A percentile compares a stretch with the other conserved stretches of the same genome.
phyloP scores from a whole-genome alignment of 1,284 basidiomycete species.

The Vanrija humicola region DNA sequence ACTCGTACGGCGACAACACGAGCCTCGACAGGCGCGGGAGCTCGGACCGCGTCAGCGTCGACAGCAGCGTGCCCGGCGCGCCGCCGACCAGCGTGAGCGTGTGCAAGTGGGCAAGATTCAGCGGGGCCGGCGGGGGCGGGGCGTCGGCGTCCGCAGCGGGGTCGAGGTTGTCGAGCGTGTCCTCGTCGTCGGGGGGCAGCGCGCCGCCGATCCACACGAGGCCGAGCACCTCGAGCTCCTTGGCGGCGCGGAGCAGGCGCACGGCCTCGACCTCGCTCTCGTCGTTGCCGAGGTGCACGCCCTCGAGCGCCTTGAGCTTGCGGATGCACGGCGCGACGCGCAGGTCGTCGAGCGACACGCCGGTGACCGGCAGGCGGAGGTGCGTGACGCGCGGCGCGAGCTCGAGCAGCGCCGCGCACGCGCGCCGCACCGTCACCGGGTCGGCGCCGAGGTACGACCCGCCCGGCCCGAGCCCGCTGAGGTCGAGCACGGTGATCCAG shows the following conservation, averaged over 20 bases:
- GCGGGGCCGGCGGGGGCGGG: neutral
- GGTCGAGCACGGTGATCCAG: slow-evolving; percentile 69
- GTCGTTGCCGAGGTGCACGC: slow-evolving; percentile 48
- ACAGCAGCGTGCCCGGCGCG: slow-evolving; percentile 62
- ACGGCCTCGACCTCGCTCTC: slow-evolving; percentile 47
- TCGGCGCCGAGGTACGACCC: slow-evolving; percentile 55
- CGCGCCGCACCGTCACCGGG: slow-evolving; percentile 50
- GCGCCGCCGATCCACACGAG: slow-evolving; percentile 57
- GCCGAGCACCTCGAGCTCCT: slow-evolving; percentile 63
- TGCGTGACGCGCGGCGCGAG: slow-evolving; percentile 63
- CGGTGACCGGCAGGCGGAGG: slow-evolving; percentile 61
- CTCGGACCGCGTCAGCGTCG: slow-evolving; percentile 58
- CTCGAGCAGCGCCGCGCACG: slow-evolving; percentile 55
- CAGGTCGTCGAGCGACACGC: slow-evolving; percentile 54
- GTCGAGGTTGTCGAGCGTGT: slow-evolving; percentile 15
- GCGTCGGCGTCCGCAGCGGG: neutral
- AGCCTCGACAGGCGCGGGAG: slow-evolving; percentile 66
- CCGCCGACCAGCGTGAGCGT: slow-evolving; percentile 65
- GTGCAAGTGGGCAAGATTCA: slow-evolving; percentile 60
- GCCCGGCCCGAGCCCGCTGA: slow-evolving; percentile 60
- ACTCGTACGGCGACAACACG: slow-evolving; percentile 55
- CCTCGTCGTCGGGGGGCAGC: slow-evolving; percentile 24
- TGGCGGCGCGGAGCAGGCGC: slow-evolving; percentile 57
- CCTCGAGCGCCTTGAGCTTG: slow-evolving; percentile 58
- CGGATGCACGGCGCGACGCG: slow-evolving; percentile 43